These are phyloP conservation scores for Stygiomarasmius scandens DNA, from an alignment of 1,284 basidiomycete genomes.

Conservation along the genomic window DNA sequence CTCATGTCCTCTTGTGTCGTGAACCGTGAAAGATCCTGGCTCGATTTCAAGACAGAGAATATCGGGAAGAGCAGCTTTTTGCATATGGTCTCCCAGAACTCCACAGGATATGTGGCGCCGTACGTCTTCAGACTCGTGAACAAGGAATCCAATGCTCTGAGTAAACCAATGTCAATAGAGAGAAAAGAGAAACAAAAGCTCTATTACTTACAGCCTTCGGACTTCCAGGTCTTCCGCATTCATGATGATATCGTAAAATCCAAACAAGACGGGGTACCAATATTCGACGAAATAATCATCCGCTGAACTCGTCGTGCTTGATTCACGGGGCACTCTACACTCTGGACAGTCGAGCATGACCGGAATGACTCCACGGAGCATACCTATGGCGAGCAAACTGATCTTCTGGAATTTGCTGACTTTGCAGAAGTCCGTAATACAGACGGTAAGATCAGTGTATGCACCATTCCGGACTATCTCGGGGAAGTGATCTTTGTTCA, in stretches of 20 bases:
- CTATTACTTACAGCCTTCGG: slow-evolving; percentile 79
- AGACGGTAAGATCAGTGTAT: slow-evolving; percentile 95
- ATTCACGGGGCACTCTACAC: slow-evolving; percentile 48
- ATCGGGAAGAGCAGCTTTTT: slow-evolving; percentile 98
- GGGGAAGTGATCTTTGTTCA: slow-evolving; percentile 92
- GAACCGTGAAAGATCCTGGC: slow-evolving; percentile 89
- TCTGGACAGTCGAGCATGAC: slow-evolving; percentile 89
- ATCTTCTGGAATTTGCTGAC: slow-evolving; percentile 99
- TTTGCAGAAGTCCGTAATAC: slow-evolving; percentile 99
- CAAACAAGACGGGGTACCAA: slow-evolving; percentile 97
- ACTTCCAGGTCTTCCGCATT: slow-evolving; percentile 99
- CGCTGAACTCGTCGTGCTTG: slow-evolving; percentile 41
- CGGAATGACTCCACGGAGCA: slow-evolving; percentile 91
- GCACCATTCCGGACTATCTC: slow-evolving; percentile 91
- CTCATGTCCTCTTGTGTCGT: slow-evolving; percentile 98
- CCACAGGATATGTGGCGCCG: slow-evolving; percentile 83
- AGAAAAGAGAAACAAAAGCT: neutral
- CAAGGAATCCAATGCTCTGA: slow-evolving; percentile 91
- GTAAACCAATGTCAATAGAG: slow-evolving; percentile 12
- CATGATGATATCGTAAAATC: slow-evolving; percentile 99
- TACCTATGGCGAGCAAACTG: slow-evolving; percentile 93
- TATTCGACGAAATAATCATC: slow-evolving; percentile 92
- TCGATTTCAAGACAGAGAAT: slow-evolving; percentile 93
- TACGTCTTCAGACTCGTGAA: slow-evolving; percentile 94
- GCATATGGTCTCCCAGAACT: slow-evolving; percentile 99